phyloP scores from a whole-genome alignment of 2,329 filamentous ascomycete genomes.

The Hymenoscyphus salicellus region DNA sequence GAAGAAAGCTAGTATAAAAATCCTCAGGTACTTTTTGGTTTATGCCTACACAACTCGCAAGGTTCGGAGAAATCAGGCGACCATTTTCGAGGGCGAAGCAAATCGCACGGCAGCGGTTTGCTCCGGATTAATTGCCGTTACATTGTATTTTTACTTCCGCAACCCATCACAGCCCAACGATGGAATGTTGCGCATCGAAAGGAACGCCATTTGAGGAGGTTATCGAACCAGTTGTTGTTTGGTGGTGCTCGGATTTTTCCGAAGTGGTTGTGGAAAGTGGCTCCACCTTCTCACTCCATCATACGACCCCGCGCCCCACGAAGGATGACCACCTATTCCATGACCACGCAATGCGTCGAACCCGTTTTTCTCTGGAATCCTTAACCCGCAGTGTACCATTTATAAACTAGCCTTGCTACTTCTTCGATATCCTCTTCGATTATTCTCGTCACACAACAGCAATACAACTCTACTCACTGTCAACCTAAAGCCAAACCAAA shows the following conservation, averaged over 20 bases:
- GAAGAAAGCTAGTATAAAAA: background rate
- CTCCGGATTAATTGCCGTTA: background rate
- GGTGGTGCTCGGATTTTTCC: conserved; percentile 7
- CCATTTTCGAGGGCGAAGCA: background rate
- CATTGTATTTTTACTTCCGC: background rate
- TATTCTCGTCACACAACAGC: background rate
- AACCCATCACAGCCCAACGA: background rate
- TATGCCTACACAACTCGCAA: background rate
- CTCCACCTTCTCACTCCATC: conserved; percentile 7
- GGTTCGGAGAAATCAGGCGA: background rate
- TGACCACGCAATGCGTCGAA: background rate
- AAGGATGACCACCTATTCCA: background rate
- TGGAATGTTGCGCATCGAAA: background rate
- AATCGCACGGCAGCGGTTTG: background rate
- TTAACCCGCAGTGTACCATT: background rate
- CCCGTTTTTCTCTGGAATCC: background rate
- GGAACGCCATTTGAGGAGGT: background rate
- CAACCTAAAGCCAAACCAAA: background rate
- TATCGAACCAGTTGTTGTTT: background rate
- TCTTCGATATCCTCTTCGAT: background rate
- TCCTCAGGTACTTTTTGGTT: background rate
- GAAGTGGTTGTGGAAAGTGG: conserved; percentile 5
- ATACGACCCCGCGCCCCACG: conserved; percentile 7
- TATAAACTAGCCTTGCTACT: background rate
- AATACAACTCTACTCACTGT: background rate